Base-by-base conservation (phyloP, 2,329 filamentous ascomycete species). In the Penicillium thymicola region DNA sequence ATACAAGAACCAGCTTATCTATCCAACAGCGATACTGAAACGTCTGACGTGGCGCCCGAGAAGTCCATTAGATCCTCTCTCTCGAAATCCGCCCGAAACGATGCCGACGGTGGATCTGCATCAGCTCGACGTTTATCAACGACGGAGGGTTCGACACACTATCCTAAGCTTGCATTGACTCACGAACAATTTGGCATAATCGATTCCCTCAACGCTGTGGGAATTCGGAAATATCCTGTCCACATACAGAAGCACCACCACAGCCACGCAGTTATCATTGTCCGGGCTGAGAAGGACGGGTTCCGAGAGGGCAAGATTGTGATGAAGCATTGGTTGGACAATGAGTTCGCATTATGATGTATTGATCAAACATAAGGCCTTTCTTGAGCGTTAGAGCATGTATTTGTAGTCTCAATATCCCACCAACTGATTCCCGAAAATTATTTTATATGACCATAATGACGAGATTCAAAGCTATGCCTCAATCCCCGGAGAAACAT, bases 231-330 rank as follows among this genome's bases (percentile, higher is more conserved):
- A 64, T 84, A 81, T 62, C 81, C 81, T 0, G 82, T 79, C 10
- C 73, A 77, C 57, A 79, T 79, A 55, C 76, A 78, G 55, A 89
- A 92, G 6, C 82, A 85, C 53, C 77, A 81, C n/a, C 90, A 96
- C 70, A 90, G 85, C 58, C 93, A 97, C 73, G 93, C 92, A 0
- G 92, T 92, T 3, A 96, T 97, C 46, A 90, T 97, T 61, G 86
- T 95, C 36, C 83, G 93, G 37, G 84, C 80, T 59, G 73, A 72
- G 56, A 84, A 88, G 38, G 86, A 85, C 69, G 77, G 81, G 50
- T 95, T 92, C 65, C 79, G 82, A 2, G 92, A 97, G 74, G 93
- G 93, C 0, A 84, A 82, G 67, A 71, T 89, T 13, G 90, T 97
- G 34, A 78, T 94, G 54, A 82, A 80, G 66, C 93, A 97, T 76